A percentile compares a stretch with the other conserved stretches of the same genome.
Conservation (phyloP, 257 asterid genomes). For the Paulownia fortunei region DNA sequence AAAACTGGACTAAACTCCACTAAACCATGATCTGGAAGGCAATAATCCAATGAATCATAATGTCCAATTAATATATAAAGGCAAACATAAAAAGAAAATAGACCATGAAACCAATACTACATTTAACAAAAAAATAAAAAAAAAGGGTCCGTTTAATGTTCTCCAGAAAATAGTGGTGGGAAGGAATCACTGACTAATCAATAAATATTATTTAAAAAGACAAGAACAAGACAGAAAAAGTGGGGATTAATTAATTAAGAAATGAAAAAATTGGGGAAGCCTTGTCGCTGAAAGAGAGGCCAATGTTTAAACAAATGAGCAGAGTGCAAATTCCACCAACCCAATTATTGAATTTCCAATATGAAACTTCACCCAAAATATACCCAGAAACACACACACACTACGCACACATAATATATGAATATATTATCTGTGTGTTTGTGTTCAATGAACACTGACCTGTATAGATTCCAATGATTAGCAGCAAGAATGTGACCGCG, state of each 20-base stretch:
- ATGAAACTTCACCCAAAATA: neutral
- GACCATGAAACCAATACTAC: conserved; percentile 16
- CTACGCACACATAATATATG: neutral
- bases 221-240: neutral
- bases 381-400: neutral
- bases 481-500: conserved; percentile 24
- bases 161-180: neutral
- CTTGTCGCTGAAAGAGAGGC: conserved; percentile 23
- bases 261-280: neutral
- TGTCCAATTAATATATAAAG: neutral
- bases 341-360: conserved; percentile 9
- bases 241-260: neutral
- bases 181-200: neutral
- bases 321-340: conserved; percentile 25
- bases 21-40: conserved; percentile 29
- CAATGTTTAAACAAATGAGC: neutral
- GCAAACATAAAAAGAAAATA: neutral
- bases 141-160: neutral
- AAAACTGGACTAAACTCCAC: conserved; percentile 21
- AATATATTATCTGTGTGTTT: neutral
- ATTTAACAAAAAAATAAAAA: neutral
- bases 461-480: conserved; percentile 39
- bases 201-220: neutral
- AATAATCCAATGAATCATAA: neutral
- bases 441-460: conserved; percentile 34